Conservation (phyloP, 352 stramenopile species). For the Phytophthora ohioensis region DNA sequence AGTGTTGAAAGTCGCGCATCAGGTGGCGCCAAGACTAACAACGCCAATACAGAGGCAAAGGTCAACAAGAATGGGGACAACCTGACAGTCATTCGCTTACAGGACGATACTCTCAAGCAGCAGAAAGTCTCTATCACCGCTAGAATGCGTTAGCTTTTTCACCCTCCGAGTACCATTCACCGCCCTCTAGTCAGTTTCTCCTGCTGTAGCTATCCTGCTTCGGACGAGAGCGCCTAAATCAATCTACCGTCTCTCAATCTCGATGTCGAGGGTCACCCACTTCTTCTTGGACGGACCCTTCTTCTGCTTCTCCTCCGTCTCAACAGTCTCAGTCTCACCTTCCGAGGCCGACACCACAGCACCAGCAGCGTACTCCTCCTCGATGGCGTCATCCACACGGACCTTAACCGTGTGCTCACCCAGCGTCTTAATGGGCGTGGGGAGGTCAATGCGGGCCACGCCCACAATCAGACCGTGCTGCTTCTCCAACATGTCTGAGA, state of each 20-base stretch:
- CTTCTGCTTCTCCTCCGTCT: slow-evolving; percentile 42
- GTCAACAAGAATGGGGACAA: slow-evolving; percentile 10
- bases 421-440: slow-evolving; percentile 81
- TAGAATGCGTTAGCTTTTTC: too few species aligned
- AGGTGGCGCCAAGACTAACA: slow-evolving; percentile 23
- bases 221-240: slow-evolving; percentile 14
- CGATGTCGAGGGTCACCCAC: slow-evolving; percentile 70
- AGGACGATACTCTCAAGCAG: slow-evolving; percentile 12
- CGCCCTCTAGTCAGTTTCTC: slow-evolving; percentile 15
- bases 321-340: slow-evolving; percentile 29
- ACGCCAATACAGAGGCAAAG: not conserved
- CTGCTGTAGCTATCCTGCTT: slow-evolving; percentile 11
- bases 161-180: too few species aligned
- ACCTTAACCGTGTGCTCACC: slow-evolving; percentile 85
- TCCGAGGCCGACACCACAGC: slow-evolving; percentile 34
- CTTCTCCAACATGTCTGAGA: slow-evolving; percentile 88
- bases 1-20: slow-evolving; percentile 13
- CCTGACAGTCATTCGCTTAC: slow-evolving; percentile 22
- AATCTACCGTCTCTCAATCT: slow-evolving; percentile 75
- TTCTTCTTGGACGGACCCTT: slow-evolving; percentile 80
- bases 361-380: slow-evolving; percentile 67
- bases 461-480: slow-evolving; percentile 85
- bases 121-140: slow-evolving; percentile 21
- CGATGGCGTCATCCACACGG: slow-evolving; percentile 81
- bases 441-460: slow-evolving; percentile 78